These are phyloP conservation scores for Hymenoscyphus fructigenus DNA, from an alignment of 2,329 filamentous ascomycete genomes.

Conservation along the genomic window DNA sequence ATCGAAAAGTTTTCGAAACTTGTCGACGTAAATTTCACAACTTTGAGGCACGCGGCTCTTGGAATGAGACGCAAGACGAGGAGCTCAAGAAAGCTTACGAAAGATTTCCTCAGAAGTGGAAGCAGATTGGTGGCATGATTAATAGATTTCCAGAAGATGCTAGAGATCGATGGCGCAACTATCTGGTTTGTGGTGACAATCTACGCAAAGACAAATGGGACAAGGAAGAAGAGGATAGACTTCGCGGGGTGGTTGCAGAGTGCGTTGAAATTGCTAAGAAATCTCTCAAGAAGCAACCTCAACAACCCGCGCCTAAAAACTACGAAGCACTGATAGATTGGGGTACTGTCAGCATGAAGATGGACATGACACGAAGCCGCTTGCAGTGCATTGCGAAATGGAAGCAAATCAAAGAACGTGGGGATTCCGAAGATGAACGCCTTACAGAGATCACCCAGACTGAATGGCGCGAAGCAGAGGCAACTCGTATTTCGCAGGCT, in stretches of 20 bases:
- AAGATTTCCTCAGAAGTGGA: conserved; percentile 54
- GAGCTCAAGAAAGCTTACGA: conserved; percentile 49
- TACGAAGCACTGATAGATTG: conserved; percentile 60
- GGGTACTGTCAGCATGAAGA: conserved; percentile 60
- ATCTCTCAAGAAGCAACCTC: conserved; percentile 25
- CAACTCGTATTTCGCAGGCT: conserved; percentile 42
- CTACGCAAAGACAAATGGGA: conserved; percentile 57
- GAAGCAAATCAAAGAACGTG: conserved; percentile 47
- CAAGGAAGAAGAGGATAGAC: conserved; percentile 52
- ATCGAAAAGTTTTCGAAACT: conserved; percentile 54
- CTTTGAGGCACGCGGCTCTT: conserved; percentile 57
- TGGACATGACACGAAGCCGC: conserved; percentile 61
- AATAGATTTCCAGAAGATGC: conserved; percentile 65
- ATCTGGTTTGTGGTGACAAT: conserved; percentile 57
- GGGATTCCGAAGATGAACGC: conserved; percentile 26
- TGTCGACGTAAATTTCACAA: conserved; percentile 66
- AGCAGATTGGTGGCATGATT: conserved; percentile 58
- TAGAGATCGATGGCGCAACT: conserved; percentile 69
- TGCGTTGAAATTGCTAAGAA: conserved; percentile 50
- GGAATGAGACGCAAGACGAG: conserved; percentile 59
- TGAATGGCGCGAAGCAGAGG: conserved; percentile 45
- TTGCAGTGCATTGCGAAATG: conserved; percentile 70
- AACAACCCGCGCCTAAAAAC: conserved; percentile 42
- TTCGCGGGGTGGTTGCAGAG: conserved; percentile 49
- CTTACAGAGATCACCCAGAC: conserved; percentile 32